Base-by-base conservation (phyloP, 1,284 basidiomycete genomes). In the Leccinum angustisporum region DNA sequence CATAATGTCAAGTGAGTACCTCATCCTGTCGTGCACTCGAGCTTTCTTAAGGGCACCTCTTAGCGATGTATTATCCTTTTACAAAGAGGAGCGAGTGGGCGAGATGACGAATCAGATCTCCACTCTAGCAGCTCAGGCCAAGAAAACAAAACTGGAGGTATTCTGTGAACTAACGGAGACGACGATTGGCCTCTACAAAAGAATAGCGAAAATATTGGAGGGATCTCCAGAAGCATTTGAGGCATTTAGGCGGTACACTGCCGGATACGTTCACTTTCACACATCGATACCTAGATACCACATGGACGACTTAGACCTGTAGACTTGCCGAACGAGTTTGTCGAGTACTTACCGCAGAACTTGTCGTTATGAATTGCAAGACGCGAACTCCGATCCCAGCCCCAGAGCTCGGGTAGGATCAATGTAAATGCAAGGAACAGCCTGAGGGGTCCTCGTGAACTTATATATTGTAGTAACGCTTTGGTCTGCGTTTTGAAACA, bases 21-120 rank as follows among this genome's bases (percentile, higher is more conserved):
- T 43, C 11, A 9, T 18, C 21, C 5, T 18, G 11, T 51, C 21
- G 7, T 1, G 14, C 40, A 46, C 18, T 46, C 0, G n/a, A 18
- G 4, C 14, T 3, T 21, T 48, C 54, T 9, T 57, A 10, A 65
- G 5, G 14, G 27, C 7, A 9, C 3, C 3, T 30, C 53, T 43
- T 31, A 80, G 78, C 50, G 74, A 81, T 51, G 63, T 78, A 63
- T 77, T 7, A 48, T 48, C 46, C 2, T 48, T 48, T 2, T 48
- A 48, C 21, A 48, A 48, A 48, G 46, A 48, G 21, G 21, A 48
- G 21, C 46, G 13, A 48, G 18, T 13, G 21, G 46, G 46, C 18
- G 46, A 25, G 21, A 48, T 11, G 18, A 46, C 46, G 21, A 48
- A 48, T 48, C 46, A 48, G 21, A 48, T 48, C 21, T 75, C 76